phyloP scores from a whole-genome alignment of 164 flowering plant genomes.

The Magnolia changhungtana region DNA sequence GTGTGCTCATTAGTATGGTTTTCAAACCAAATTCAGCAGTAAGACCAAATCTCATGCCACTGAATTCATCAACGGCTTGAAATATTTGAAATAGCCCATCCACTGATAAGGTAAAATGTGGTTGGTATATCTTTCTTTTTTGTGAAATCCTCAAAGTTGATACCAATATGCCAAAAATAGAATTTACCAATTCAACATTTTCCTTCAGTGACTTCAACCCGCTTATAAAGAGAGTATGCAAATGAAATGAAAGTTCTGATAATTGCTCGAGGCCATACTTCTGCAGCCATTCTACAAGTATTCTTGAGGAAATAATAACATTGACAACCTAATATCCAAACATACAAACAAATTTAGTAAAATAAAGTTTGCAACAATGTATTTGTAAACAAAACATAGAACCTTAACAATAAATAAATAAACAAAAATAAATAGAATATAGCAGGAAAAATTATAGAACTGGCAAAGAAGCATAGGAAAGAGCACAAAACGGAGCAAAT shows the following conservation, averaged over 20 bases:
- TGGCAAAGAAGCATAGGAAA: background rate
- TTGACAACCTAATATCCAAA: constrained; percentile 47
- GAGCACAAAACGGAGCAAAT: background rate
- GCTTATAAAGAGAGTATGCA: constrained; percentile 39
- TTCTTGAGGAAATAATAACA: constrained; percentile 43
- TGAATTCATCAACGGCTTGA: constrained; percentile 31
- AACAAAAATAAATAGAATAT: background rate
- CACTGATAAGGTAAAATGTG: constrained; percentile 64
- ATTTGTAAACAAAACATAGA: background rate
- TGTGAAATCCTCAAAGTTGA: constrained; percentile 65
- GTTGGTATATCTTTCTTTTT: constrained; percentile 53
- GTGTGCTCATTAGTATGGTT: constrained; percentile 66
- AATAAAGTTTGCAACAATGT: constrained; percentile 4
- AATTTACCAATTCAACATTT: constrained; percentile 28
- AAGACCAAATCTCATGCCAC: constrained; percentile 14
- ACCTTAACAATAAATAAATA: background rate
- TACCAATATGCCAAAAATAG: constrained; percentile 38
- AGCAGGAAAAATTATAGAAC: background rate
- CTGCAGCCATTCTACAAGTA: constrained; percentile 62
- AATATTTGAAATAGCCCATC: constrained; percentile 52
- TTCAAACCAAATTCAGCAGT: constrained; percentile 56
- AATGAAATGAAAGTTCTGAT: constrained; percentile 55
- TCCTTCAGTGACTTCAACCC: constrained; percentile 28
- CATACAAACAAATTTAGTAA: constrained; percentile 14
- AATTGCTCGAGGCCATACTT: constrained; percentile 67